A percentile compares a stretch with the other conserved stretches of the same genome.
Evolutionary conservation across 2,329 filamentous ascomycete species (phyloP).

Genomic region (Trichoderma brevicompactum): DNA sequence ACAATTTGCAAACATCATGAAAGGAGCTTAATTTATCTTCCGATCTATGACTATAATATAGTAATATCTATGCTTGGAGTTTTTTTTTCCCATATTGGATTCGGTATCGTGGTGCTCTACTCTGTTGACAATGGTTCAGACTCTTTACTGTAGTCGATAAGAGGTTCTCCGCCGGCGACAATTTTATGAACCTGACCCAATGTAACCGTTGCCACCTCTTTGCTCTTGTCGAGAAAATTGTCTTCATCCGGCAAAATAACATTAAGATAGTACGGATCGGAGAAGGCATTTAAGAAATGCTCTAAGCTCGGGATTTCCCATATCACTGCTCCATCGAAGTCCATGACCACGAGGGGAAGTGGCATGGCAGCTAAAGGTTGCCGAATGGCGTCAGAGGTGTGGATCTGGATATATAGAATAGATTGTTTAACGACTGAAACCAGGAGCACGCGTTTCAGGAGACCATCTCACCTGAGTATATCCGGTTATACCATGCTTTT

Average conservation of each 20-base stretch:
- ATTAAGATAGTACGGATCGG: slow-evolving; percentile 19
- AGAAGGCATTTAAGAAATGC: slow-evolving; percentile 16
- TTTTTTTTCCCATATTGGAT: not conserved
- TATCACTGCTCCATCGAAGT: slow-evolving; percentile 25
- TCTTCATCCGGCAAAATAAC: slow-evolving; percentile 24
- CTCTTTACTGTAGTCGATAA: slow-evolving; percentile 13
- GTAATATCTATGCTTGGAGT: not conserved
- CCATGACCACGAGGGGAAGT: slow-evolving; percentile 16
- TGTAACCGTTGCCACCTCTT: slow-evolving; percentile 19
- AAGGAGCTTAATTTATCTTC: too few species aligned
- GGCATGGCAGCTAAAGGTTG: slow-evolving; percentile 2
- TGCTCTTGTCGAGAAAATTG: slow-evolving; percentile 27
- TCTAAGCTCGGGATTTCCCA: slow-evolving; percentile 27
- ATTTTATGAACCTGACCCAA: slow-evolving; percentile 19
- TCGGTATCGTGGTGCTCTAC: not conserved
- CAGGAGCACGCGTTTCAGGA: not conserved
- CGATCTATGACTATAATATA: too few species aligned
- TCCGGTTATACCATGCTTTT: slow-evolving; percentile 22
- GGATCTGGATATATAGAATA: not conserved
- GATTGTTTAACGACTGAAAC: not conserved
- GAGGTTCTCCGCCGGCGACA: slow-evolving; percentile 9
- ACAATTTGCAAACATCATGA: too few species aligned
- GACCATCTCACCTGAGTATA: slow-evolving; percentile 18
- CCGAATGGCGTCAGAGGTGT: not conserved
- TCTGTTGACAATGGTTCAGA: not conserved